Evolutionary conservation across 441 rosid species (phyloP).

Genomic region (Gossypium schwendimanii): DNA sequence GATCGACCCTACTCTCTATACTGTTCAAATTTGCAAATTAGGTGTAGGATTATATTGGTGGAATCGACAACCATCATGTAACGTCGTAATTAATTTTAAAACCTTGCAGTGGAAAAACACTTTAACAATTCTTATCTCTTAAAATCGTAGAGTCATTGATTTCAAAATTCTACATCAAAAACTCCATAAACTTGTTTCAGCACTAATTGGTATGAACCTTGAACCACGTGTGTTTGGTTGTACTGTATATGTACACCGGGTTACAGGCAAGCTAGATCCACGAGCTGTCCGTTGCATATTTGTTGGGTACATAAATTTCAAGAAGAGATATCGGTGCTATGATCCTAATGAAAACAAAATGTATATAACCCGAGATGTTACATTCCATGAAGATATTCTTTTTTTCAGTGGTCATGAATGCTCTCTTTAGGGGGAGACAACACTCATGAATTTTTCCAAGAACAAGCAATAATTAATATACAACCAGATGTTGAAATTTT

Average conservation of each 20-base stretch:
- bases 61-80: no score
- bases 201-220: neutral
- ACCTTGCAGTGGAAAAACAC: no score
- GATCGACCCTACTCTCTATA: no score
- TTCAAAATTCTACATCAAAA: no score
- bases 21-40: no score
- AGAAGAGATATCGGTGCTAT: neutral
- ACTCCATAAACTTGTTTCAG: neutral
- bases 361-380: neutral
- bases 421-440: neutral
- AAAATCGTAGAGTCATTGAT: neutral
- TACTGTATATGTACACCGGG: neutral
- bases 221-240: neutral
- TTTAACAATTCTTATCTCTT: no score
- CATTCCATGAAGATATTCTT: neutral
- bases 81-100: no score
- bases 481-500: no score
- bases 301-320: no score
- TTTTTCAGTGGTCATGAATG: neutral
- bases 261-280: neutral
- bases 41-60: no score
- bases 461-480: neutral
- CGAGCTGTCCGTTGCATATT: neutral
- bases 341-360: neutral
- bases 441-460: neutral